A percentile compares a stretch with the other conserved stretches of the same genome.
These are phyloP conservation scores for Colletotrichum tabaci DNA, from an alignment of 2,329 filamentous ascomycete species.

Conservation along the genomic window DNA sequence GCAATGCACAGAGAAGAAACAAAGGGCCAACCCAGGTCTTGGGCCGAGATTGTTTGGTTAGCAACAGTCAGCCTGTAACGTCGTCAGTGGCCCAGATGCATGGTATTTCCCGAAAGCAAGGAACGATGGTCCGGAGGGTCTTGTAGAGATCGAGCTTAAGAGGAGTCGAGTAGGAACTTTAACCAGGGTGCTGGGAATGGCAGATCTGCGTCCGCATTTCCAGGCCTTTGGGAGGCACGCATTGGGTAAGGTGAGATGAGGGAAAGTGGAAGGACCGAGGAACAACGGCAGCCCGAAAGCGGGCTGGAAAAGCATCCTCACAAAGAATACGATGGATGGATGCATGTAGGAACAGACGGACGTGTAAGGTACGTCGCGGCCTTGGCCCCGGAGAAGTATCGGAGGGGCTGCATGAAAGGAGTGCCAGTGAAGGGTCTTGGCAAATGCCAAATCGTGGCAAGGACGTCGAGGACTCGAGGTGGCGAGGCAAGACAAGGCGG, in stretches of 20 bases:
- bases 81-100: background rate
- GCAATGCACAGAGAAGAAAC: background rate
- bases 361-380: conserved; percentile 22
- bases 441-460: conserved; percentile 21
- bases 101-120: background rate
- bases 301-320: background rate
- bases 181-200: conserved; percentile 15
- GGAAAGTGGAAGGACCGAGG: background rate
- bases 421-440: conserved; percentile 20
- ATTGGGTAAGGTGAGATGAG: conserved; percentile 22
- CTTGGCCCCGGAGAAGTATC: conserved; percentile 34
- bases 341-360: conserved; percentile 10
- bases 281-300: background rate
- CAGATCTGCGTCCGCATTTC: conserved; percentile 14
- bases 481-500: conserved; percentile 27
- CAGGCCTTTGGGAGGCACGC: background rate
- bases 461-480: background rate
- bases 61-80: conserved; percentile 4
- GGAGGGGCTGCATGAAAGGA: conserved; percentile 26
- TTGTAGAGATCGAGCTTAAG: background rate
- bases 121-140: background rate
- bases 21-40: background rate
- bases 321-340: conserved; percentile 6
- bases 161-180: background rate
- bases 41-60: too few species aligned